A percentile compares a stretch with the other conserved stretches of the same genome.
These are phyloP conservation scores for Wickerhamomyces alni DNA, from an alignment of 805 yeast species.

Conservation along the genomic window DNA sequence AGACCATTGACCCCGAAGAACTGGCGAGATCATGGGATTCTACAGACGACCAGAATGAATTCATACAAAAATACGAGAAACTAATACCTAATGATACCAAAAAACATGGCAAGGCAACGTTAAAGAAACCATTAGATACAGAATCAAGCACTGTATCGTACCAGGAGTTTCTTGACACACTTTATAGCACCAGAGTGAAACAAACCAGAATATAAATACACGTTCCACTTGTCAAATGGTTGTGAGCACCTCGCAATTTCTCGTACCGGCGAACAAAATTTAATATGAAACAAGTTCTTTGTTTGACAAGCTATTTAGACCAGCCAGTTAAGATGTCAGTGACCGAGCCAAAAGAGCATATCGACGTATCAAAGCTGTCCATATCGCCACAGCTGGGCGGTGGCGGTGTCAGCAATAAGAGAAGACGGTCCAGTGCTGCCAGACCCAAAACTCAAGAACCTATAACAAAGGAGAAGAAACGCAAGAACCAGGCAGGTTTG, in stretches of 20 bases:
- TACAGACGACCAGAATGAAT: conserved; percentile 20
- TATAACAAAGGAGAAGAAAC: conserved; percentile 24
- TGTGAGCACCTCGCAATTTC: too few species aligned
- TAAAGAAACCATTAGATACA: not conserved
- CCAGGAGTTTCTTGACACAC: conserved; percentile 5
- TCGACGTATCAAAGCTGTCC: not conserved
- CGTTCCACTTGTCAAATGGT: not conserved
- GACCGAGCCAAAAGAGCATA: not conserved
- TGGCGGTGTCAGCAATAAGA: conserved; percentile 5
- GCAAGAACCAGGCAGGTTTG: conserved; percentile 22
- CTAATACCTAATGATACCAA: conserved; percentile 8
- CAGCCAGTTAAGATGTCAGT: too few species aligned
- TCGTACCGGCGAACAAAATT: too few species aligned
- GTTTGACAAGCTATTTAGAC: too few species aligned
- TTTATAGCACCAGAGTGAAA: not conserved
- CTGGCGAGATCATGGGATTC: conserved; percentile 19
- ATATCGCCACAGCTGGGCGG: not conserved
- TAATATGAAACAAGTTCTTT: too few species aligned
- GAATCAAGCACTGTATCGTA: not conserved
- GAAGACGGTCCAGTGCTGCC: conserved; percentile 23
- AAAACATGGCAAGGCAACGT: not conserved
- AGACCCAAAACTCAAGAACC: conserved; percentile 4
- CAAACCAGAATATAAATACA: not conserved
- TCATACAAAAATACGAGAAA: conserved; percentile 13
- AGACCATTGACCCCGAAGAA: conserved; percentile 24